Evolutionary conservation across 2,329 filamentous ascomycete genomes (phyloP), one percentile per base, ranked within the genome.

Genomic region (Fonsecaea pugnacius): DNA sequence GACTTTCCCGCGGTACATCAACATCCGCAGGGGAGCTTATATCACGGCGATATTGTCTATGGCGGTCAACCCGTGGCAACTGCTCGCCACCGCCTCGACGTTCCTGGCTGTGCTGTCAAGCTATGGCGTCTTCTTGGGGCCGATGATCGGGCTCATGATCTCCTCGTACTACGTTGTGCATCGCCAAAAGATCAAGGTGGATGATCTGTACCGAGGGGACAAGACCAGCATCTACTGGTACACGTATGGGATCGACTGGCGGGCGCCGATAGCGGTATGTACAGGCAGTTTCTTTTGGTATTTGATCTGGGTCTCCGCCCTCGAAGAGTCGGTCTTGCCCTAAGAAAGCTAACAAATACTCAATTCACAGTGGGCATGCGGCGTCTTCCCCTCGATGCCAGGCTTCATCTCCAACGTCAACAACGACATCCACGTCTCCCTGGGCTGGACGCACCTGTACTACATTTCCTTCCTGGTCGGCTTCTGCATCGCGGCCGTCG

Each of bases 11-110:
- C 77, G 75, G 36, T 85, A 80, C 68, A 79, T 87, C 72, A 85
- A 84, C 70, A 86, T 87, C 66, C 76, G 84, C 2, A 78, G 84
- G 2, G 85, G 85, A 0, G 78, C 79, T 1, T 83, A 83, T 63
- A 74, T 85, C 56, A 78, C 76, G 3, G 74, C 80, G 0, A 67
- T 82, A 2, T 72, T 83, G 3, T 78, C 75, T 21, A 79, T 81
- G 48, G 75, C 76, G 0, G 75, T 82, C 59, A 80, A 80, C 63
- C 84, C 83, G 0, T 86, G 83, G 84, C 74, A 84, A 60, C 74
- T 85, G 0, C 73, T 85, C 2, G 77, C 78, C 6, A 77, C 74
- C 0, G 80, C 83, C 0, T 72, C 75, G 10, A 79, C 78, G 0
- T 83, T 84, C 71, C 77, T 83, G 65, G 76, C 72, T 27, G 81